Evolutionary conservation across 257 asterid species (phyloP).

Genomic region (Salvia rosmarinus): DNA sequence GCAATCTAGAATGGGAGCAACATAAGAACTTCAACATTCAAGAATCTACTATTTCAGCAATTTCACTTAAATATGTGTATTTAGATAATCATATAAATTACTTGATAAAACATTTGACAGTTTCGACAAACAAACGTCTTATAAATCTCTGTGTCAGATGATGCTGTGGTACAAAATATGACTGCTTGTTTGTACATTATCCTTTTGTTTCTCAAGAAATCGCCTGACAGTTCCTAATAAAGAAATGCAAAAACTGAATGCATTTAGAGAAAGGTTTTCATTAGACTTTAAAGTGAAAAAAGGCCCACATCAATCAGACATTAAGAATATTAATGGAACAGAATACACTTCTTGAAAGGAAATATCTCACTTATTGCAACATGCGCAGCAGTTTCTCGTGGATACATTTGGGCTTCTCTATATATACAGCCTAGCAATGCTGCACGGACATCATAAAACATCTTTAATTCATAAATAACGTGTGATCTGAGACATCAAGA

Average conservation of each 20-base stretch:
- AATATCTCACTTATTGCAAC: constrained; percentile 82
- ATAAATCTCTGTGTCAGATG: constrained; percentile 93
- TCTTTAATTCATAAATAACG: constrained; percentile 24
- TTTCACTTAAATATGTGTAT: neutral
- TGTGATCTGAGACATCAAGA: constrained; percentile 23
- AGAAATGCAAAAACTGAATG: constrained; percentile 30
- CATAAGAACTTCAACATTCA: constrained; percentile 28
- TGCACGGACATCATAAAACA: constrained; percentile 46
- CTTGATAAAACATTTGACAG: constrained; percentile 11
- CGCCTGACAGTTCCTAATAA: constrained; percentile 80
- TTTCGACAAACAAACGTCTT: constrained; percentile 59
- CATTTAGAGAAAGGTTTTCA: constrained; percentile 18
- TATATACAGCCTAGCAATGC: constrained; percentile 96
- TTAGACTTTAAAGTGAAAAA: constrained; percentile 1
- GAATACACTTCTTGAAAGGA: constrained; percentile 1
- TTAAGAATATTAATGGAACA: constrained; percentile 13
- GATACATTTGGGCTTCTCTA: constrained; percentile 89
- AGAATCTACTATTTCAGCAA: constrained; percentile 3
- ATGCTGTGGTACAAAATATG: constrained; percentile 73
- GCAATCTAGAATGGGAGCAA: constrained; percentile 59
- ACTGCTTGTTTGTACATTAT: constrained; percentile 64
- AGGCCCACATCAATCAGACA: constrained; percentile 1
- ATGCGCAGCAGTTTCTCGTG: constrained; percentile 99
- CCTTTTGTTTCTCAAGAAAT: constrained; percentile 92
- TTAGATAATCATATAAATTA: neutral